A percentile compares a stretch with the other conserved stretches of the same genome.
These are phyloP conservation scores for Hymenoscyphus fructigenus DNA, from an alignment of 2,329 filamentous ascomycete species.

Conservation along the genomic window DNA sequence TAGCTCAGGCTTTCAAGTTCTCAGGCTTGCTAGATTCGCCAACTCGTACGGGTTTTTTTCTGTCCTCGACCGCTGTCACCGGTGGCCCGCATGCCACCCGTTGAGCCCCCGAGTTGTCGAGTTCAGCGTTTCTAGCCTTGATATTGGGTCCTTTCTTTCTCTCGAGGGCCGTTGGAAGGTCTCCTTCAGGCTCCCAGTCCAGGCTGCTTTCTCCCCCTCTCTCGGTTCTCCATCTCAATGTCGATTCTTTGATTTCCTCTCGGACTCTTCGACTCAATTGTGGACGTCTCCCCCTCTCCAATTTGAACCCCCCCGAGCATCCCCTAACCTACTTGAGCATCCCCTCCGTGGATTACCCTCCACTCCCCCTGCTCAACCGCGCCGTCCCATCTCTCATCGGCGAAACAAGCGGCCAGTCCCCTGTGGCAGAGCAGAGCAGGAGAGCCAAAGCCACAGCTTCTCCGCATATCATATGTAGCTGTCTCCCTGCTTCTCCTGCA, in stretches of 20 bases:
- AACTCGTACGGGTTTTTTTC: not conserved
- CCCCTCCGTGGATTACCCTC: conserved; percentile 1
- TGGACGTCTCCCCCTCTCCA: not conserved
- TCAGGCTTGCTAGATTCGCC: no score
- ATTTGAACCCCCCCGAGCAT: not conserved
- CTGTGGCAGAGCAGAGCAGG: not conserved
- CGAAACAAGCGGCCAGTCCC: conserved; percentile 3
- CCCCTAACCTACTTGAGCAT: conserved; percentile 3
- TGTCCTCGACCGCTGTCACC: conserved; percentile 1
- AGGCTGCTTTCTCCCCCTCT: not conserved
- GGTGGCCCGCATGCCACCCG: not conserved
- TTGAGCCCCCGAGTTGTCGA: conserved; percentile 1
- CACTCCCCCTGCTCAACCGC: not conserved
- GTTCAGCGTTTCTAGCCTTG: not conserved
- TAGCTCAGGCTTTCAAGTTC: no score
- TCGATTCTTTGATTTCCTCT: not conserved
- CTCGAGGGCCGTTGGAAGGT: not conserved
- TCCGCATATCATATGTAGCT: conserved; percentile 4
- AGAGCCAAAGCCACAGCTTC: not conserved
- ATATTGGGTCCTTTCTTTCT: not conserved
- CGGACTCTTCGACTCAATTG: not conserved
- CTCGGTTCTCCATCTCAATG: not conserved
- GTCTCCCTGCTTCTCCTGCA: conserved; percentile 2
- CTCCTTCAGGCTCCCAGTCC: not conserved
- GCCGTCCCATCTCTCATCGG: conserved; percentile 1